phyloP scores from a whole-genome alignment of 441 rosid species.

The Metrosideros polymorpha region DNA sequence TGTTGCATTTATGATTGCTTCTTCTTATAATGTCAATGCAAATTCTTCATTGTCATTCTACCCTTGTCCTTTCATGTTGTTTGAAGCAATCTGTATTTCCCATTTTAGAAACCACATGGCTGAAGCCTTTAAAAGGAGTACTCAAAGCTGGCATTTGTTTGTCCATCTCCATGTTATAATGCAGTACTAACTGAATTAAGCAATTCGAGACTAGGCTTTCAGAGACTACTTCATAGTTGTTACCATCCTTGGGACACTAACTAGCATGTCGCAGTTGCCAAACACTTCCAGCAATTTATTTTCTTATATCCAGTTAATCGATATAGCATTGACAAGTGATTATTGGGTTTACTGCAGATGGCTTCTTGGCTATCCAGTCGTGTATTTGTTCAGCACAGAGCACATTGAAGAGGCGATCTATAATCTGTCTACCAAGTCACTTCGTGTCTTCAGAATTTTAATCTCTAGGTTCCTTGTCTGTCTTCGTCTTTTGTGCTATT shows the following conservation, averaged over 20 bases:
- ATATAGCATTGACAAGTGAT: not conserved
- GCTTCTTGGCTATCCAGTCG: slow-evolving; percentile 89
- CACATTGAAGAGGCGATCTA: slow-evolving; percentile 69
- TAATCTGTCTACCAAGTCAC: slow-evolving; percentile 81
- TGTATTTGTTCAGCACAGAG: slow-evolving; percentile 78
- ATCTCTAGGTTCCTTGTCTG: slow-evolving; percentile 43
- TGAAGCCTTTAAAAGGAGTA: not conserved
- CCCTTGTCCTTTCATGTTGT: not conserved
- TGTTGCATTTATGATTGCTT: not conserved
- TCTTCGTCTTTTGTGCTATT: not conserved
- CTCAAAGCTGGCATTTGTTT: not conserved
- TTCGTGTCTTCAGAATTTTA: slow-evolving; percentile 59
- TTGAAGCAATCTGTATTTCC: not conserved
- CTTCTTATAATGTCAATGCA: not conserved
- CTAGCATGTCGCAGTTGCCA: not conserved
- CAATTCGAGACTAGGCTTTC: not conserved
- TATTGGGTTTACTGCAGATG: slow-evolving; percentile 35
- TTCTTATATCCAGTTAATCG: not conserved
- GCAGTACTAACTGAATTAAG: not conserved
- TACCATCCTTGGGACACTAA: not conserved
- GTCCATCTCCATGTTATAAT: not conserved
- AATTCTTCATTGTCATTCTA: not conserved
- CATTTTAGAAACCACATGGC: not conserved
- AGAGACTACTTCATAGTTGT: not conserved
- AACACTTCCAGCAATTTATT: not conserved